These are phyloP conservation scores for Lactarius pseudohatsudake DNA, from an alignment of 768 basidiomycete species.

Conservation along the genomic window DNA sequence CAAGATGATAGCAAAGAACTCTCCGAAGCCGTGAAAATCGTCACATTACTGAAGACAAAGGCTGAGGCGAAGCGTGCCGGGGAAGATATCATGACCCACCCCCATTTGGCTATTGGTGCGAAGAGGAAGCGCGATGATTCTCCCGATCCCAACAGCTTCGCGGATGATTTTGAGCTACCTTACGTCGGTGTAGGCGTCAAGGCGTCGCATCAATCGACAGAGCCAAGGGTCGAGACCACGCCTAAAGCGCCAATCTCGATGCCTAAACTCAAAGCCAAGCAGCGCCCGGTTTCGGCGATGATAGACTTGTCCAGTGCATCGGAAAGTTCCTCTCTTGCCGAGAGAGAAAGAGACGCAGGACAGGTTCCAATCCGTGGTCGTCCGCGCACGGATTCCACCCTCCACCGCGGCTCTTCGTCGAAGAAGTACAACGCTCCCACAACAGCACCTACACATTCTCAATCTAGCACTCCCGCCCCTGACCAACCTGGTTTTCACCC, in stretches of 20 bases:
- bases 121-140: slow-evolving; percentile 48
- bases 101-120: slow-evolving; percentile 34
- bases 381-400: slow-evolving; percentile 17
- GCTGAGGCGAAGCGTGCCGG: slow-evolving; percentile 39
- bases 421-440: slow-evolving; percentile 15
- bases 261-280: slow-evolving; percentile 12
- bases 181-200: slow-evolving; percentile 42
- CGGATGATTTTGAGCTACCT: slow-evolving; percentile 43
- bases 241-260: slow-evolving; percentile 10
- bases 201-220: slow-evolving; percentile 9
- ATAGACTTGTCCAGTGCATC: slow-evolving; percentile 9
- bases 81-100: slow-evolving; percentile 20
- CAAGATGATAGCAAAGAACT: slow-evolving; percentile 39
- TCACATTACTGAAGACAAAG: slow-evolving; percentile 32
- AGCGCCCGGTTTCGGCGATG: slow-evolving; percentile 6
- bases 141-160: slow-evolving; percentile 35
- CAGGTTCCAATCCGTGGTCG: slow-evolving; percentile 25
- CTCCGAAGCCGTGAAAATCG: slow-evolving; percentile 33
- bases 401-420: slow-evolving; percentile 15
- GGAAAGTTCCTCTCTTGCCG: slow-evolving; percentile 7
- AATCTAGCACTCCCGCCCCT: slow-evolving; percentile 21
- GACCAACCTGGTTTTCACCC: slow-evolving; percentile 17
- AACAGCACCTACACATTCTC: slow-evolving; percentile 13
- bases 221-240: slow-evolving; percentile 6
- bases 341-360: slow-evolving; percentile 15